phyloP scores from a whole-genome alignment of 441 rosid species.

The Macaranga tanarius region DNA sequence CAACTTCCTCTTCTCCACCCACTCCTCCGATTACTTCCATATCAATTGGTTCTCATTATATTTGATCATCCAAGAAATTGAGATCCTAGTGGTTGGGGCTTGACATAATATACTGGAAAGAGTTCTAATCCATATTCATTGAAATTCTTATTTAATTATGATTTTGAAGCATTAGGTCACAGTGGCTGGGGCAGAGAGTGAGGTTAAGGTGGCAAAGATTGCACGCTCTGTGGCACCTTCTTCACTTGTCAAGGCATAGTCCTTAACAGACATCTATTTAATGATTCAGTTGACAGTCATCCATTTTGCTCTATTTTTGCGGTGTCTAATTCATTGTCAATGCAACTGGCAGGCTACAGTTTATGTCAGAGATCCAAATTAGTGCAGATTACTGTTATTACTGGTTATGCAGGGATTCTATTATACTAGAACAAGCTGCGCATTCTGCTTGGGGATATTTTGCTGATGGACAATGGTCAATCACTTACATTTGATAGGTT shows the following conservation, averaged over 20 bases:
- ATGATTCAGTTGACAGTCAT: constrained; percentile 11
- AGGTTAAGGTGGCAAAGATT: constrained; percentile 76
- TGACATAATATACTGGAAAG: too few species aligned
- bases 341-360: constrained; percentile 70
- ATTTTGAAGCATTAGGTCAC: constrained; percentile 48
- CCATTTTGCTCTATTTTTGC: too few species aligned
- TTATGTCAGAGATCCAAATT: constrained; percentile 93
- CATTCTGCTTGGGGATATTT: constrained; percentile 73
- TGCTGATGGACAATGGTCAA: constrained; percentile 91
- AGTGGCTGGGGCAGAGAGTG: constrained; percentile 60
- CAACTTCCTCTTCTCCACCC: too few species aligned
- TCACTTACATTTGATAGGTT: constrained; percentile 90
- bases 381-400: constrained; percentile 97
- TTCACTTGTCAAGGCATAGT: constrained; percentile 81
- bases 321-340: constrained; percentile 26
- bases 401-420: constrained; percentile 77
- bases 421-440: constrained; percentile 58
- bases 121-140: background rate
- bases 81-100: too few species aligned
- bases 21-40: too few species aligned
- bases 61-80: too few species aligned
- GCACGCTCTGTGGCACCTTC: constrained; percentile 95
- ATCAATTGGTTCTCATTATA: too few species aligned
- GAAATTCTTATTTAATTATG: constrained; percentile 17
- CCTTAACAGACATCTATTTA: constrained; percentile 18